Percentiles rank a stretch among this genome's conserved stretches.
Evolutionary conservation across 768 basidiomycete genomes (phyloP).

Genomic region (Suillus subaureus): DNA sequence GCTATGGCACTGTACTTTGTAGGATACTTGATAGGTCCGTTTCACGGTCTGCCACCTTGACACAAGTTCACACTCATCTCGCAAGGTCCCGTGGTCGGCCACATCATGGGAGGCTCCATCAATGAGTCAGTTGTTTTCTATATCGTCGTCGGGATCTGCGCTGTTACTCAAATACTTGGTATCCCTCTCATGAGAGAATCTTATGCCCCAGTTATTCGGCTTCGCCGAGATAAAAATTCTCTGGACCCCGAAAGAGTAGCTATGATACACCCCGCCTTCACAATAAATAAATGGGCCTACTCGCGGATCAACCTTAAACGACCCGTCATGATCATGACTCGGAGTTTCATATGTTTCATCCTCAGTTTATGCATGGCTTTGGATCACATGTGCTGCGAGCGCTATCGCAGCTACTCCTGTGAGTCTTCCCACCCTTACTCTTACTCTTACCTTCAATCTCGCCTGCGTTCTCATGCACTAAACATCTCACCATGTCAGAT

Average conservation of each 20-base stretch:
- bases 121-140: background rate
- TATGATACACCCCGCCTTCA: conserved; percentile 31
- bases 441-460: background rate
- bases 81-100: conserved; percentile 55
- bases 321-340: conserved; percentile 59
- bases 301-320: conserved; percentile 65
- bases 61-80: conserved; percentile 5
- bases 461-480: background rate
- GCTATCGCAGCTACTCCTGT: conserved; percentile 66
- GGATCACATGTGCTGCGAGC: conserved; percentile 67
- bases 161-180: background rate
- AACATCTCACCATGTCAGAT: background rate
- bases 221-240: conserved; percentile 22
- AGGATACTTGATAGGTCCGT: conserved; percentile 61
- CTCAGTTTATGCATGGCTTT: conserved; percentile 73
- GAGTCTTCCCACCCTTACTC: conserved; percentile 19
- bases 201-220: background rate
- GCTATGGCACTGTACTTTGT: conserved; percentile 73
- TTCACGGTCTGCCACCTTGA: background rate
- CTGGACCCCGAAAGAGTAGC: conserved; percentile 49
- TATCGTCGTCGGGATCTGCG: background rate
- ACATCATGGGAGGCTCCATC: conserved; percentile 39
- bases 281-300: conserved; percentile 37
- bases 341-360: conserved; percentile 69
- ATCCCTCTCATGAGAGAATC: background rate